Evolutionary conservation across 225 moss, liverwort and hornwort genomes (phyloP), one percentile per base, ranked within the genome.

Genomic region (Ulota crispa): DNA sequence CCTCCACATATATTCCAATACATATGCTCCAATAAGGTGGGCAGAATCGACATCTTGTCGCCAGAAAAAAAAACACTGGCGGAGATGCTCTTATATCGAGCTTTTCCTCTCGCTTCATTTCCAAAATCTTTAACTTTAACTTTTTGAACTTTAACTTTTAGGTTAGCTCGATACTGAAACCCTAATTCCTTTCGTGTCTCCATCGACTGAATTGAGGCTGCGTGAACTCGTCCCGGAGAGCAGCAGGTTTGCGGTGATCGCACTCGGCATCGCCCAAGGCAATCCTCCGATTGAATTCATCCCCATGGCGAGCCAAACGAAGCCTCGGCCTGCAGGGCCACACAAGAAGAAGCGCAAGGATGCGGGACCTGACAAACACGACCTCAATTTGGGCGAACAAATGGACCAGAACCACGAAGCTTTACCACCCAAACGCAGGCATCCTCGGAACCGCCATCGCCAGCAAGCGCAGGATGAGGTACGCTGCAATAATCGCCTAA

Each of bases 391-490:
- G 54, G 92, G 84, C 39, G 92, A 94, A 7, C 91, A 93, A 77
- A 93, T 95, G 93, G 92, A 95, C 73, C 89, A 89, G 31, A 91
- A 73, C 4, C 78, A 79, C 18, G 95, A 95, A 70, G 89, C 91
- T 19, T 80, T 88, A 59, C 87, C 92, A 42, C 88, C 93, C 10
- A 94, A 89, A 66, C 94, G 85, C 52, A 89, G 95, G 28, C 82
- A 79, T 55, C 78, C 81, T 0, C 92, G 93, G 81, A 86, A 81
- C 69, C 92, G 89, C 13, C 91, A 75, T 83, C 86, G 90, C 19
- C 92, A 94, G 79, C 92, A 95, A 79, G 80, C 87, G 64, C 69
- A 89, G 53, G 95, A 95, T 60, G 89, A 96, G 92, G 96, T 95
- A 57, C 7, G 21, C 61, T 39, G n/a, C n/a, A n/a, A 52, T 0